A percentile compares a stretch with the other conserved stretches of the same genome.
Conservation (phyloP, 371 early-diverging fungal genomes). For the Smittium culicis region DNA sequence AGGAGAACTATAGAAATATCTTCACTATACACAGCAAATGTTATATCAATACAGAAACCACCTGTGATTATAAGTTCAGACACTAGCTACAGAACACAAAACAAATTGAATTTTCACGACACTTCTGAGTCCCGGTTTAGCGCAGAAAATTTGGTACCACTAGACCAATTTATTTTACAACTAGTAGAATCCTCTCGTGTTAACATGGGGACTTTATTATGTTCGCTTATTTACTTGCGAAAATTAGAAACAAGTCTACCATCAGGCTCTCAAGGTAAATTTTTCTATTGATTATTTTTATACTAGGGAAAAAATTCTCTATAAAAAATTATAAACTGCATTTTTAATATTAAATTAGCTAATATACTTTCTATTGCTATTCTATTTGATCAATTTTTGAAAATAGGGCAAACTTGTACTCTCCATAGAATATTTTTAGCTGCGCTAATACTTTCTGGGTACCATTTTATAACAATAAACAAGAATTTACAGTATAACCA, state of each 20-base stretch:
- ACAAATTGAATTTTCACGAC: no score
- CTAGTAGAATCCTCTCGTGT: background rate
- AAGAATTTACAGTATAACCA: no score
- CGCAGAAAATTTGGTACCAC: background rate
- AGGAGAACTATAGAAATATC: background rate
- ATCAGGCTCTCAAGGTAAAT: background rate
- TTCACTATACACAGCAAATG: background rate
- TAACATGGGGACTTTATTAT: background rate
- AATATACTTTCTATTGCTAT: background rate
- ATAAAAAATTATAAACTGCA: no score
- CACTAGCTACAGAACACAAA: background rate
- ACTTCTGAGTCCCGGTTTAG: background rate
- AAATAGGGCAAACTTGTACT: constrained; percentile 53
- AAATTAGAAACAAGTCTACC: background rate
- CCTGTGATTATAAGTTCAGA: background rate
- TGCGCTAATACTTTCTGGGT: constrained; percentile 49
- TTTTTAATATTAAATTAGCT: background rate
- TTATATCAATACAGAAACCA: background rate
- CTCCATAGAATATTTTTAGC: constrained; percentile 63
- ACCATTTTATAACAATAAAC: no score
- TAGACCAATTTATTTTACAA: background rate
- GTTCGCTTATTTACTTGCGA: background rate
- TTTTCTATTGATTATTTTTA: background rate
- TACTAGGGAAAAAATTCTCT: no score
- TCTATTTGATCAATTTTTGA: background rate